Evolutionary conservation across 768 basidiomycete genomes (phyloP), one percentile per base, ranked within the genome.

Genomic region (Suillus spraguei): DNA sequence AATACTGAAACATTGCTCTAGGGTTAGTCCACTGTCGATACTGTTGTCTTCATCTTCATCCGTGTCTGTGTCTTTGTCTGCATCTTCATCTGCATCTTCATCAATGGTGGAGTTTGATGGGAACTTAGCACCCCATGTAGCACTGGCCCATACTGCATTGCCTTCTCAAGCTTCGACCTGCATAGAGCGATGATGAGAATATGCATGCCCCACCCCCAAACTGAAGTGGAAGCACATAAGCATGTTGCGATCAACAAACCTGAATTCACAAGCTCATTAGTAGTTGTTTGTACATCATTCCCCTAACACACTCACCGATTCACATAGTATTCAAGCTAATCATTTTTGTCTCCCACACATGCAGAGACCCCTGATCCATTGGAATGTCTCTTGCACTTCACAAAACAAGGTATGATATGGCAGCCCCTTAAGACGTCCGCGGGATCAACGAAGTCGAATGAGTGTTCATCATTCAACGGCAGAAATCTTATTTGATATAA

Each of bases 401-500:
- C 16, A 5, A 50, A 50, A 9, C 1, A 0, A 4, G 49, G 32
- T 16, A 61, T 58, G 7, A 64, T 38, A 17, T 64, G 63, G 33
- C 59, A 60, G 4, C 60, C n/a, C 38, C 59, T 17, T 1, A 64
- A 33, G 8, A 64, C 20, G 9, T 54, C 36, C 1, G 4, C 22
- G 1, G 60, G 63, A 44, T 64, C 50, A 1, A 64, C 0, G 11
- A 64, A 64, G 44, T 53, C 33, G 7, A 64, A 64, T 24, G 53
- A 17, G 9, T 61, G 13, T 1, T 17, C 9, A 5, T 53, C 14
- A 2, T 4, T 13, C 42, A 64, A 35, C 4, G 42, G 52, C 13
- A 17, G 20, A 44, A 64, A 64, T 28, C 22, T 38, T 0, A 54
- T 22, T 14, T 17, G 7, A 35, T 64, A 24, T 7, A 7, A 35